A percentile compares a stretch with the other conserved stretches of the same genome.
phyloP scores from a whole-genome alignment of 148 eudicot genomes.

The Arbutus unedo region DNA sequence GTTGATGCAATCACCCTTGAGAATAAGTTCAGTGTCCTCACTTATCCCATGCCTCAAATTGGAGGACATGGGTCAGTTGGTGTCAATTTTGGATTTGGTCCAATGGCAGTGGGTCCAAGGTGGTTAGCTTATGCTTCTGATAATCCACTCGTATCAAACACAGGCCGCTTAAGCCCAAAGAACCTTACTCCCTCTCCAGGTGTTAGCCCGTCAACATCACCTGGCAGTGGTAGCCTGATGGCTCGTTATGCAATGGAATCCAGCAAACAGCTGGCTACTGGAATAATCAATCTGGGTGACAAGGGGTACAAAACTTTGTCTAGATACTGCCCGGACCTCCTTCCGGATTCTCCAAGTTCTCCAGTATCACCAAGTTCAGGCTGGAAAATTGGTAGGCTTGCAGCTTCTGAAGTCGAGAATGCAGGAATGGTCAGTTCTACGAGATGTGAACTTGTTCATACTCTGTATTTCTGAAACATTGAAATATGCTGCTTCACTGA shows the following conservation, averaged over 20 bases:
- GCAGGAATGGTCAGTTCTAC: constrained; percentile 44
- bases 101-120: constrained; percentile 50
- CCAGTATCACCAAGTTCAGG: constrained; percentile 26
- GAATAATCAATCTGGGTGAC: constrained; percentile 39
- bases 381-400: constrained; percentile 30
- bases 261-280: constrained; percentile 45
- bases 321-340: constrained; percentile 33
- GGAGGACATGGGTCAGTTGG: constrained; percentile 32
- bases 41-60: constrained; percentile 38
- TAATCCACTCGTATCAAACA: constrained; percentile 24
- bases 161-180: constrained; percentile 39
- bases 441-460: not conserved
- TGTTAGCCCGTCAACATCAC: constrained; percentile 35
- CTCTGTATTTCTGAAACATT: constrained; percentile 1
- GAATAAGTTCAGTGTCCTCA: constrained; percentile 38
- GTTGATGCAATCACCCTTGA: constrained; percentile 37
- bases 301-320: constrained; percentile 43
- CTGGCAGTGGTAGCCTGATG: constrained; percentile 29
- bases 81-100: constrained; percentile 42
- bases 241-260: constrained; percentile 50
- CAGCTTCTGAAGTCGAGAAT: constrained; percentile 32
- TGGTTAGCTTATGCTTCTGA: constrained; percentile 49
- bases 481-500: not conserved
- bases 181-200: constrained; percentile 35
- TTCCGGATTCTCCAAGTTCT: constrained; percentile 30